A percentile compares a stretch with the other conserved stretches of the same genome.
These are phyloP conservation scores for Ophiorrhiza pumila DNA, from an alignment of 257 asterid genomes.

Conservation along the genomic window DNA sequence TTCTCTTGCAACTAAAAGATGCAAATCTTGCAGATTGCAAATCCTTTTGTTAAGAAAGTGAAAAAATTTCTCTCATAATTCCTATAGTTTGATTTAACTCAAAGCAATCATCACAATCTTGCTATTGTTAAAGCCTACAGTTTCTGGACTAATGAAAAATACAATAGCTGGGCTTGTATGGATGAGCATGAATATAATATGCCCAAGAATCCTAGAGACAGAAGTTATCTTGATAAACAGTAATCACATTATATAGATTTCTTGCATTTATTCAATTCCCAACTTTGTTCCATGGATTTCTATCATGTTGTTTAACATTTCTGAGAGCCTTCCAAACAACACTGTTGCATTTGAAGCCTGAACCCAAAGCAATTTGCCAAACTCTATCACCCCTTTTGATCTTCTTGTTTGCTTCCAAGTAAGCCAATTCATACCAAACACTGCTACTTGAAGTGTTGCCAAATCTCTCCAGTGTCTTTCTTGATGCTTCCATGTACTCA, in stretches of 20 bases:
- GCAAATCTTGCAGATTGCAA: too few relatives aligned
- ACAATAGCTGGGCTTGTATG: too few relatives aligned
- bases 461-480: slow-evolving; percentile 64
- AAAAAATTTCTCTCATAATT: too few relatives aligned
- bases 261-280: background rate
- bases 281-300: slow-evolving; percentile 17
- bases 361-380: slow-evolving; percentile 71
- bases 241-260: background rate
- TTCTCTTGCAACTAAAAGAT: too few relatives aligned
- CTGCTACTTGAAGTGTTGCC: slow-evolving; percentile 84
- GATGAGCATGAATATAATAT: too few relatives aligned
- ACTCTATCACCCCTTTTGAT: slow-evolving; percentile 52
- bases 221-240: too few relatives aligned
- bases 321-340: slow-evolving; percentile 60
- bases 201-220: too few relatives aligned
- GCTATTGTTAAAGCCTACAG: too few relatives aligned
- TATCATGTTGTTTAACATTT: slow-evolving; percentile 16
- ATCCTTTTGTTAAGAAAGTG: too few relatives aligned
- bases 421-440: slow-evolving; percentile 77
- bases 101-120: too few relatives aligned
- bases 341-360: slow-evolving; percentile 74
- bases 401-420: slow-evolving; percentile 47
- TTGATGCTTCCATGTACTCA: slow-evolving; percentile 71
- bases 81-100: too few relatives aligned
- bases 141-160: too few relatives aligned